phyloP scores from a whole-genome alignment of 2,329 filamentous ascomycete species.

The Fulvia fulva region DNA sequence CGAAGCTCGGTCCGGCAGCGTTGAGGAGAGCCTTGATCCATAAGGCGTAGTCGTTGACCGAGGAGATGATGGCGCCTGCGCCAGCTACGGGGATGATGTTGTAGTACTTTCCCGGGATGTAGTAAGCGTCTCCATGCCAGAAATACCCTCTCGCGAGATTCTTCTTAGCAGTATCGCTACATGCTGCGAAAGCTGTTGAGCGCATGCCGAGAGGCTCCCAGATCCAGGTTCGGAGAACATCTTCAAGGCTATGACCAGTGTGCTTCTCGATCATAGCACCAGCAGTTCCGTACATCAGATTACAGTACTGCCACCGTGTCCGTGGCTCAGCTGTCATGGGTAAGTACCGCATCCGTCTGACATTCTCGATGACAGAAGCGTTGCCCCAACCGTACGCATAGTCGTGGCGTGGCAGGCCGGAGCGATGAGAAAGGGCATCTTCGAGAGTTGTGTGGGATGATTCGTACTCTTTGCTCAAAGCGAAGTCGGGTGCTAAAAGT shows the following conservation, averaged over 20 bases:
- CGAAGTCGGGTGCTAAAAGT: slow-evolving; percentile 32
- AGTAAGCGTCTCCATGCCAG: slow-evolving; percentile 8
- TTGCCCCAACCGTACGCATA: slow-evolving; percentile 7
- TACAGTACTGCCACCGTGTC: slow-evolving; percentile 47
- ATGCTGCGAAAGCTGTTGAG: slow-evolving; percentile 35
- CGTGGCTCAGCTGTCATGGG: slow-evolving; percentile 45
- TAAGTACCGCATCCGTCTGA: slow-evolving; percentile 45
- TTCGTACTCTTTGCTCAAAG: slow-evolving; percentile 25
- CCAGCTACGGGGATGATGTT: slow-evolving; percentile 12
- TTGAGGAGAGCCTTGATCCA: slow-evolving; percentile 14
- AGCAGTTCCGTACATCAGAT: slow-evolving; percentile 48
- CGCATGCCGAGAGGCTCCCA: slow-evolving; percentile 49
- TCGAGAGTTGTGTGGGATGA: slow-evolving; percentile 30
- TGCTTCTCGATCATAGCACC: slow-evolving; percentile 47
- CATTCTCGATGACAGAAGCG: slow-evolving; percentile 23
- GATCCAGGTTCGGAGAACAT: slow-evolving; percentile 41
- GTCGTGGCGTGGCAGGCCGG: slow-evolving; percentile 30
- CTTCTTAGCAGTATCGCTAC: slow-evolving; percentile 18
- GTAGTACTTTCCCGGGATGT: slow-evolving; percentile 10
- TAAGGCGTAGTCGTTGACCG: slow-evolving; percentile 13
- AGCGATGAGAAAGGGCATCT: slow-evolving; percentile 33
- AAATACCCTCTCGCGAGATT: slow-evolving; percentile 25
- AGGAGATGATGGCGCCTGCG: slow-evolving; percentile 19
- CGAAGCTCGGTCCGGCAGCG: background rate
- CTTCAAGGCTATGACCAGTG: slow-evolving; percentile 37